Evolutionary conservation across 148 eudicot genomes (phyloP), one percentile per base, ranked within the genome.

Genomic region (Diospyros kaki): DNA sequence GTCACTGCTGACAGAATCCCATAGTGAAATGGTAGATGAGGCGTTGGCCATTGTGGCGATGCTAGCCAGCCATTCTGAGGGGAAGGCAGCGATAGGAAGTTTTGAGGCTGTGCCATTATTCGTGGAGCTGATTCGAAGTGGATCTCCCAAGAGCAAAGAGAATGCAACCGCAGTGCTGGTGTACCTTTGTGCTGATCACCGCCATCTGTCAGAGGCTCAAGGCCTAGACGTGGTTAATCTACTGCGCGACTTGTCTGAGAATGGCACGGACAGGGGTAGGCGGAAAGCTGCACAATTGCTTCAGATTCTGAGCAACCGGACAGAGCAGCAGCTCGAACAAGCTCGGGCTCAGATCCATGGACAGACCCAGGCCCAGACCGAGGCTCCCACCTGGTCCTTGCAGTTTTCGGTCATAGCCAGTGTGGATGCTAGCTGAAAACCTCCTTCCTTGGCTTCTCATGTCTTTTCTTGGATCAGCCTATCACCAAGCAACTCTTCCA

Each of bases 51-150:
- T 73, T 6, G 45, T 73, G 56, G 56, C 76, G 0, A 73, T 73
- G 67, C 15, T 73, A 54, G 58, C 76, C 9, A 73, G 76, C 76
- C 76, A 73, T 50, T 64, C 58, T 9, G 68, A 73, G 45, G 76
- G 76, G 11, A 73, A 73, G 46, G 68, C 7, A 44, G 76, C 18
- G 3, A 50, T 73, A 3, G 76, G 68, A 48, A 18, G 10, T 73
- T 50, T 62, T 0, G 68, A 73, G 18, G 44, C 58, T 0, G 46
- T 73, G 58, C 68, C 68, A 15, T 10, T 73, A 48, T 46, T 73
- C 2, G 76, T 73, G 44, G 76, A 62, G 58, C 42, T 73, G 14
- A 52, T 73, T 62, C 45, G 46, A 28, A 50, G 28, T 39, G 76
- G 76, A 7, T 73, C 68, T 9, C 76, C 76, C 0, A 61, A 50